Percentiles rank a stretch among this genome's conserved stretches.
Conservation (phyloP, 2,329 filamentous ascomycete genomes). For the Exophiala spinifera region DNA sequence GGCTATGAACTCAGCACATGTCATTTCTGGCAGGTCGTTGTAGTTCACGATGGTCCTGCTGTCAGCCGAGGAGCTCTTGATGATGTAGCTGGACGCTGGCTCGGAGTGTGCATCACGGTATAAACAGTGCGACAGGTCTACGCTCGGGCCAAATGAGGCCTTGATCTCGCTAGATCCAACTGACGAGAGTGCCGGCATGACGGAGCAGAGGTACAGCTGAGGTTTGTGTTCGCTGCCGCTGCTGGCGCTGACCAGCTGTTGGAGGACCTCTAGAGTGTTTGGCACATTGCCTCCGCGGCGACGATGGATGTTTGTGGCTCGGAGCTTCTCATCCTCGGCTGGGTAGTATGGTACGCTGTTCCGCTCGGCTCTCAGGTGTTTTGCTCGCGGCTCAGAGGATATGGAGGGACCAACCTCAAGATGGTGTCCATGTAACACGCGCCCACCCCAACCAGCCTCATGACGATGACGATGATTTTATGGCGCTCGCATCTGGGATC, state of each 20-base stretch:
- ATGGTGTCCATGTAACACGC: conserved; percentile 69
- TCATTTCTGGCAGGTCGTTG: conserved; percentile 68
- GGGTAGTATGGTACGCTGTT: background rate
- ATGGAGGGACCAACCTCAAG: conserved; percentile 51
- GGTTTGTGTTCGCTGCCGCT: background rate
- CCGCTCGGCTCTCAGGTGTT: background rate
- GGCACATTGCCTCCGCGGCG: conserved; percentile 71
- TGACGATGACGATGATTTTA: background rate
- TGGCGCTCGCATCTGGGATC: background rate
- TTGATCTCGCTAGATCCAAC: conserved; percentile 52
- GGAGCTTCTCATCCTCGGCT: conserved; percentile 68
- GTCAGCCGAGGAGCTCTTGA: conserved; percentile 58
- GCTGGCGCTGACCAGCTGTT: conserved; percentile 50
- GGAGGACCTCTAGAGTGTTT: conserved; percentile 68
- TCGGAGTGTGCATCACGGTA: conserved; percentile 55
- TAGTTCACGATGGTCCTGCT: conserved; percentile 70
- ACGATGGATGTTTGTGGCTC: conserved; percentile 57
- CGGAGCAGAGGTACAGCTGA: conserved; percentile 40
- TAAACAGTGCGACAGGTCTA: conserved; percentile 57
- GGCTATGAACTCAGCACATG: conserved; percentile 55
- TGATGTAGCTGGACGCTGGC: conserved; percentile 67
- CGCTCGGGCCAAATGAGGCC: conserved; percentile 50
- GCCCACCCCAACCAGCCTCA: conserved; percentile 56
- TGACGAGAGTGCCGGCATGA: conserved; percentile 55
- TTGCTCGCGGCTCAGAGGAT: conserved; percentile 51